Conservation (phyloP, 306 rosid genomes). For the Arachis stenosperma region DNA sequence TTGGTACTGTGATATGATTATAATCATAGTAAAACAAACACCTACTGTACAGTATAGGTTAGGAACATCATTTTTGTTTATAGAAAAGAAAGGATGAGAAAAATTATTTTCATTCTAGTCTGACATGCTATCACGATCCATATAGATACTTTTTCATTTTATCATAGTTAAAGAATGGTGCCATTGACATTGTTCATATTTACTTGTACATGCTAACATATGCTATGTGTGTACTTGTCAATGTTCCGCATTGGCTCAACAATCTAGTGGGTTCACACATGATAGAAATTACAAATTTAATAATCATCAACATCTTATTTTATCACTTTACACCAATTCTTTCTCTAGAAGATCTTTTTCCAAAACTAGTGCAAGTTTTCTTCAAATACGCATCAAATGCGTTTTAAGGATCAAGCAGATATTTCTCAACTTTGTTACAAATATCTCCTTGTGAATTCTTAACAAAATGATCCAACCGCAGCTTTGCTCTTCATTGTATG, state of each 20-base stretch:
- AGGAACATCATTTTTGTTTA: constrained; percentile 38
- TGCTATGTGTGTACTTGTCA: background rate
- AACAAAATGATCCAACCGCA: no score
- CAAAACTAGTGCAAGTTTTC: no score
- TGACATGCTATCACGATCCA: background rate
- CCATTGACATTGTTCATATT: background rate
- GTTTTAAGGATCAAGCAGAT: no score
- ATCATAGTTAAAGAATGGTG: constrained; percentile 7
- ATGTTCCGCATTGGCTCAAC: background rate
- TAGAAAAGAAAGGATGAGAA: constrained; percentile 3
- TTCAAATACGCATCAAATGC: no score
- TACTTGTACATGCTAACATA: background rate
- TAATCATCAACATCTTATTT: no score
- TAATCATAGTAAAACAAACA: constrained; percentile 27
- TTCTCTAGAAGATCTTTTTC: no score
- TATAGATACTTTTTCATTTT: constrained; percentile 1
- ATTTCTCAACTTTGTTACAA: no score
- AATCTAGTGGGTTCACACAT: constrained; percentile 15
- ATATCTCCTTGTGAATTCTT: background rate
- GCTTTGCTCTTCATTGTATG: no score
- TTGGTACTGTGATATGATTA: constrained; percentile 53
- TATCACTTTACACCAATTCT: no score
- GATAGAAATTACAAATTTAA: background rate
- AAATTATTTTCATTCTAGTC: constrained; percentile 13
- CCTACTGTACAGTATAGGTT: constrained; percentile 44